Conservation (phyloP, 2,329 filamentous ascomycete genomes). For the Aspergillus versicolor region DNA sequence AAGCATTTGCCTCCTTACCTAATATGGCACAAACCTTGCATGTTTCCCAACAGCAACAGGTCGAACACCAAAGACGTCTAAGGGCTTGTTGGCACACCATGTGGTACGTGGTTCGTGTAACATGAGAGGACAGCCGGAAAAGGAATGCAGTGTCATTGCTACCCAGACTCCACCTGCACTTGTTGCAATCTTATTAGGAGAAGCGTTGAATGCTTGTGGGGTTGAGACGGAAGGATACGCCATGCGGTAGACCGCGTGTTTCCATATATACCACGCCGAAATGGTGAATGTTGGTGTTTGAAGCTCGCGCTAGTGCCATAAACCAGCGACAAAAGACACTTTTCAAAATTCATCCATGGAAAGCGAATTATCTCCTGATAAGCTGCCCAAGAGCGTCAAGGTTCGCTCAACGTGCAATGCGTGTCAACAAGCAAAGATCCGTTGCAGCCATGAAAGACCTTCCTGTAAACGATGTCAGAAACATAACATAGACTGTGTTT, state of each 20-base stretch:
- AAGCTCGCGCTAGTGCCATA: background rate
- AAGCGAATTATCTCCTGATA: slow-evolving; percentile 7
- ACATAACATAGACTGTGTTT: slow-evolving; percentile 35
- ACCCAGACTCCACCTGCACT: slow-evolving; percentile 8
- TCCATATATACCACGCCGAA: slow-evolving; percentile 4
- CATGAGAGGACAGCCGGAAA: background rate
- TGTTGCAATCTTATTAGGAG: background rate
- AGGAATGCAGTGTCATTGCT: slow-evolving; percentile 11
- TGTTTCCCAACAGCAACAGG: background rate
- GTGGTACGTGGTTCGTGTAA: slow-evolving; percentile 17
- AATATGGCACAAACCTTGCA: slow-evolving; percentile 5
- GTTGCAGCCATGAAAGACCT: slow-evolving; percentile 38
- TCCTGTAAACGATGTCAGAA: slow-evolving; percentile 36
- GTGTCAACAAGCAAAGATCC: slow-evolving; percentile 40
- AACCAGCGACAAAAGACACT: no score
- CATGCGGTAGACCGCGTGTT: background rate
- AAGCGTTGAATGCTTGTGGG: background rate
- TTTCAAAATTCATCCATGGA: background rate
- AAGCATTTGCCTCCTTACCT: slow-evolving; percentile 3
- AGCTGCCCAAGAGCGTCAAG: slow-evolving; percentile 34
- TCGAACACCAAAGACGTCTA: background rate
- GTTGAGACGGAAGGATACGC: background rate
- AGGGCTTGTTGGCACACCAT: slow-evolving; percentile 4
- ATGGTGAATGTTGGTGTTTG: background rate
- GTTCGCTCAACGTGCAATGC: slow-evolving; percentile 39